These are phyloP conservation scores for Stereocaulon alpinum DNA, from an alignment of 495 filamentous ascomycete genomes.

Conservation along the genomic window DNA sequence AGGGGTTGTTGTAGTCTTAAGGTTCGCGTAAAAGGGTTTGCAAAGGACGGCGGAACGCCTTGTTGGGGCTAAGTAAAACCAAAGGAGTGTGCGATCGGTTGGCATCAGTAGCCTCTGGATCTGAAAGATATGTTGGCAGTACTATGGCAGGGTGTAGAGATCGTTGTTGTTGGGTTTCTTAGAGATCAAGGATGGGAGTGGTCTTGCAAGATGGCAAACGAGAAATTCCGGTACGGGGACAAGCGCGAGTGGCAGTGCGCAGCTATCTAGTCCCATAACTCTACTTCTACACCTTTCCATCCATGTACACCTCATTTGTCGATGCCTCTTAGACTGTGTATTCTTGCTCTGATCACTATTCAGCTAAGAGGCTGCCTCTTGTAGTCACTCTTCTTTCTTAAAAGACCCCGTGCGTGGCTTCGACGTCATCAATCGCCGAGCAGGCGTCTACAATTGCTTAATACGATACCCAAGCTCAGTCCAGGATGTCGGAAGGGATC, in stretches of 20 bases:
- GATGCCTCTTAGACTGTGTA: background rate
- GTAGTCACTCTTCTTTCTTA: background rate
- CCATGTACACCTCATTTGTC: background rate
- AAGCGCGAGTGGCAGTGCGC: constrained; percentile 2
- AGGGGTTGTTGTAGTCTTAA: background rate
- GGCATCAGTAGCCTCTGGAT: background rate
- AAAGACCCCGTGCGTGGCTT: background rate
- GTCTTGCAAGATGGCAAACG: background rate
- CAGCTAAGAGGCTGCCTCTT: background rate
- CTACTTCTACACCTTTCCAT: background rate
- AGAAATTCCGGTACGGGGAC: constrained; percentile 13
- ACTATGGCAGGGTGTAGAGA: background rate
- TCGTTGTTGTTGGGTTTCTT: background rate
- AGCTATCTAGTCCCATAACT: background rate
- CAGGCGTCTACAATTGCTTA: background rate
- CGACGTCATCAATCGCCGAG: background rate
- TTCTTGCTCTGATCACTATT: background rate
- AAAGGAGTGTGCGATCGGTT: background rate
- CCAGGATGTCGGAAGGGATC: constrained; percentile 55
- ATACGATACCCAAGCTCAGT: background rate
- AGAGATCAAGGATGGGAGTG: background rate
- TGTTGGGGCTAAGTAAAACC: background rate
- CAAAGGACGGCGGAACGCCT: constrained; percentile 2
- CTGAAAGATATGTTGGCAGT: background rate
- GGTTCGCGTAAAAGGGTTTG: background rate